phyloP scores from a whole-genome alignment of 176 grass and related monocot genomes.

The Lolium rigidum region DNA sequence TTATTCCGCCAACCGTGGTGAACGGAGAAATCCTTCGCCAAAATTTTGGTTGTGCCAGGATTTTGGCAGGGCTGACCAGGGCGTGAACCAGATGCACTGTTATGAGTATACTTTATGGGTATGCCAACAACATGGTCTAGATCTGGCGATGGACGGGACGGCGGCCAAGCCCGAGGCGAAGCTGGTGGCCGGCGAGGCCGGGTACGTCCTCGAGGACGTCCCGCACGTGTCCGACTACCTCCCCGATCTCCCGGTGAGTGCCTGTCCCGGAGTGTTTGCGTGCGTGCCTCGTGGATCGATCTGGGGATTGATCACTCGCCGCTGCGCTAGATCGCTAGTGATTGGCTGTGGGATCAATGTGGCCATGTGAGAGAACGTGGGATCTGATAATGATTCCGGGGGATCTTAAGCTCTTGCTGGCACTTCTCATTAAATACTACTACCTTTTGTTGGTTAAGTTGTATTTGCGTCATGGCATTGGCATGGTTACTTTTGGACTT shows the following conservation, averaged over 20 bases:
- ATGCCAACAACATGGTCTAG: no score
- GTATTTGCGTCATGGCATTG: not conserved
- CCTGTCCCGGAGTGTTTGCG: not conserved
- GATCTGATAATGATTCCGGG: constrained; percentile 30
- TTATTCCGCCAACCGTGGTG: no score
- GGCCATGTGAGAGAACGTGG: not conserved
- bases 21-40: no score
- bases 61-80: no score
- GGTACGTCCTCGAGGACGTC: constrained; percentile 93
- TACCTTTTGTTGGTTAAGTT: constrained; percentile 20
- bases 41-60: no score
- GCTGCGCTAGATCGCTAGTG: not conserved
- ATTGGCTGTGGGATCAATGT: not conserved
- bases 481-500: constrained; percentile 2
- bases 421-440: not conserved
- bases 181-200: constrained; percentile 53
- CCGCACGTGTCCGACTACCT: constrained; percentile 90
- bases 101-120: no score
- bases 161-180: constrained; percentile 47
- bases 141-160: constrained; percentile 25
- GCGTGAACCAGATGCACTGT: no score
- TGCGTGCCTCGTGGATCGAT: not conserved
- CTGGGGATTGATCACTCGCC: not conserved
- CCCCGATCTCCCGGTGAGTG: constrained; percentile 73
- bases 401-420: constrained; percentile 16